Base-by-base conservation (phyloP, 805 yeast genomes). In the Suhomyces tanzawaensis region DNA sequence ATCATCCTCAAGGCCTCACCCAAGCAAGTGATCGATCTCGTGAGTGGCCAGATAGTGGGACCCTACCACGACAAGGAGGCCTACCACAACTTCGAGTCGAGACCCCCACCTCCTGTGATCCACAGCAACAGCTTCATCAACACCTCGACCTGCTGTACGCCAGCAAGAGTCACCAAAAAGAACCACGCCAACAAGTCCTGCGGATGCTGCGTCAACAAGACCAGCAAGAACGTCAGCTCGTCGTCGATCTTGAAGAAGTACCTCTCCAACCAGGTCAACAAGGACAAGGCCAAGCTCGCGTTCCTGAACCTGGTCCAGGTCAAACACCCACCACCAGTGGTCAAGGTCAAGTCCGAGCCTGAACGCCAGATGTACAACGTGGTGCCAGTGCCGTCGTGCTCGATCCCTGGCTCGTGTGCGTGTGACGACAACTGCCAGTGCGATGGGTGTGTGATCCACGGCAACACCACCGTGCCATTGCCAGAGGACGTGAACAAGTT, bases 21-120 rank as follows among this genome's bases (percentile, higher is more conserved):
- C 18, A 67, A 68, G 40, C 70, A 69, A 30, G 64, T 69, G 17
- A 56, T 68, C 9, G 72, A 69, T 39, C 44, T 66, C 32, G 51
- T 43, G 11, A 58, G 54, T 27, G 71, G 71, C 14, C 60, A 58
- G 44, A 60, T 69, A 13, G 49, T 68, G 15, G 74, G 73, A 4
- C 67, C 66, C 1, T 68, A 67, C 51, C 37, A 48, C n/a, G 64
- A 52, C 29, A 32, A 32, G 7, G 41, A 32, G 17, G 17, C 41
- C 2, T 25, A 37, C 13, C 25, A 47, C 15, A 37, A 32, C 29
- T 18, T 45, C 39, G 16, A 41, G 42, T 9, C 45, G 40, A 32
- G 51, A 22, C 55, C 59, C 14, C 53, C 52, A 7, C 41, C 53
- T 1, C 62, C 64, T 0, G 40, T 51, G 7, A 60, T 63, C 9